Conservation (phyloP, 164 flowering plant species). For the Kingdonia uniflora region DNA sequence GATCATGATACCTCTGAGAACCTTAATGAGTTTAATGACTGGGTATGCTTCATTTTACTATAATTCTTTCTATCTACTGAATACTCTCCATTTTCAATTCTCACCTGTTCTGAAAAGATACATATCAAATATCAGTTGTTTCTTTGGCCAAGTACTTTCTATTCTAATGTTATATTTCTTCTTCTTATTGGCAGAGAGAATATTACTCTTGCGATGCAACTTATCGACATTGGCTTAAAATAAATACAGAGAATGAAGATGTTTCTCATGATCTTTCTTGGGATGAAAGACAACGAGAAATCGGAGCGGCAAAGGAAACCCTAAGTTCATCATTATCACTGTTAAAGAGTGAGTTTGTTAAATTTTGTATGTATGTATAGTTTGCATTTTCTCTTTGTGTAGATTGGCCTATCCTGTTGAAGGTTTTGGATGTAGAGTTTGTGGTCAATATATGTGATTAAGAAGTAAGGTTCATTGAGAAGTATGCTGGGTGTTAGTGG, state of each 20-base stretch:
- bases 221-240: constrained; percentile 87
- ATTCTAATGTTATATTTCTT: not conserved
- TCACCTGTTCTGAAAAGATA: no score
- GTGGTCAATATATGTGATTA: no score
- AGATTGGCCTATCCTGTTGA: no score
- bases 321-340: constrained; percentile 41
- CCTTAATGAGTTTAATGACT: constrained; percentile 75
- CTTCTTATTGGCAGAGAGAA: constrained; percentile 41
- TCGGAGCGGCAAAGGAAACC: constrained; percentile 62
- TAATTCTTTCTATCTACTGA: no score
- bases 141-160: no score
- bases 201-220: constrained; percentile 95
- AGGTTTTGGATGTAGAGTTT: no score
- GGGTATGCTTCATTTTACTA: constrained; percentile 42
- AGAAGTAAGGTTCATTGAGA: no score
- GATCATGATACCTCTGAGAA: constrained; percentile 54
- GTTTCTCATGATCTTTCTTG: constrained; percentile 44
- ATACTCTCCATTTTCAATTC: no score
- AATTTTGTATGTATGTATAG: no score
- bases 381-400: no score
- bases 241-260: constrained; percentile 66
- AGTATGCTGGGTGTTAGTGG: no score
- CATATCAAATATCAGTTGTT: no score
- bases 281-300: constrained; percentile 69
- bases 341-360: constrained; percentile 49